Percentiles rank a stretch among this genome's conserved stretches.
Conservation (phyloP, 768 basidiomycete species). For the Mycena latifolia region DNA sequence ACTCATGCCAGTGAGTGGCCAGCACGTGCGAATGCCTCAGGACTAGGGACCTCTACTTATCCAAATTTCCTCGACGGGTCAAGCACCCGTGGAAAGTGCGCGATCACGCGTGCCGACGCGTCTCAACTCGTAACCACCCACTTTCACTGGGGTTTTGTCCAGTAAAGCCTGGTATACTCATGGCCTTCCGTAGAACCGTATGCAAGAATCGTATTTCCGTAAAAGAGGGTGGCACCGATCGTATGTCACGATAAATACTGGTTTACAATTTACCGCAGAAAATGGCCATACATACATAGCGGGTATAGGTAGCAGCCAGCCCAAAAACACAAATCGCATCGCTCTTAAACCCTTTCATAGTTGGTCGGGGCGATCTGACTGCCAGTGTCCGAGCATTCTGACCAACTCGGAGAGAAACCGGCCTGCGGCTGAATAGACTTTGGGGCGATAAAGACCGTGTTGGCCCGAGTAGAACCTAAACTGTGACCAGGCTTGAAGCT, state of each 20-base stretch:
- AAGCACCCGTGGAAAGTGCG: too few species aligned
- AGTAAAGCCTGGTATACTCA: too few species aligned
- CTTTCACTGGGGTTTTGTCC: too few species aligned
- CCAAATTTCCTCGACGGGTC: too few species aligned
- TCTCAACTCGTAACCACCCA: too few species aligned
- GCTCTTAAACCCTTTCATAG: constrained; percentile 20
- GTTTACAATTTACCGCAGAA: too few species aligned
- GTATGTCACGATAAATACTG: constrained; percentile 21
- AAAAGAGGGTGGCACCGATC: constrained; percentile 2
- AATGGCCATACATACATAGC: constrained; percentile 3
- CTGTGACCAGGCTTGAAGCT: constrained; percentile 10
- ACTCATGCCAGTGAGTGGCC: too few species aligned
- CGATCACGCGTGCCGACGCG: too few species aligned
- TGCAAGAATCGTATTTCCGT: constrained; percentile 1
- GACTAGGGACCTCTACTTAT: too few species aligned
- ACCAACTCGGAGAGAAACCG: constrained; percentile 18
- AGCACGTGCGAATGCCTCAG: too few species aligned
- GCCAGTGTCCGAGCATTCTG: too few species aligned
- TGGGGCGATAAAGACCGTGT: constrained; percentile 15
- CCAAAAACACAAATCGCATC: neutral
- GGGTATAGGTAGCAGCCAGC: constrained; percentile 9
- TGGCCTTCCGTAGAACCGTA: too few species aligned
- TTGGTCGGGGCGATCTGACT: constrained; percentile 20
- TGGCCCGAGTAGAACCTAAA: constrained; percentile 5
- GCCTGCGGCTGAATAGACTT: constrained; percentile 19